Percentiles rank a stretch among this genome's conserved stretches.
phyloP scores from a whole-genome alignment of 2,329 filamentous ascomycete genomes.

The Trichocomaceae sp. region DNA sequence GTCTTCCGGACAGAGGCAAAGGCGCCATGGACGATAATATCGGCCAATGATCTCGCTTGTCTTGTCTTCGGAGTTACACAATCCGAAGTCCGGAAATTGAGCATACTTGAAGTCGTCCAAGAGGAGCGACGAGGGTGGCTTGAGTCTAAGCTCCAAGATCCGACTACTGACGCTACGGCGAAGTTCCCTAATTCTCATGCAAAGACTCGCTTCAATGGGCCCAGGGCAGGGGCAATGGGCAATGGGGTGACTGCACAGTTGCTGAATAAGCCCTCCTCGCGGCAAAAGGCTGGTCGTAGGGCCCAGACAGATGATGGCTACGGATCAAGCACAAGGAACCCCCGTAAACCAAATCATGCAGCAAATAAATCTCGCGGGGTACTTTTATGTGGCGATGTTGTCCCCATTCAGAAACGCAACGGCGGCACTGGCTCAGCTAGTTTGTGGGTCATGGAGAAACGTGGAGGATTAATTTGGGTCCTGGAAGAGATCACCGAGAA shows the following conservation, averaged over 20 bases:
- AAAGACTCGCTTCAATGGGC: conserved; percentile 32
- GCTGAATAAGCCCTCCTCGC: conserved; percentile 70
- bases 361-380: conserved; percentile 78
- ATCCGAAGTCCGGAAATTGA: conserved; percentile 87
- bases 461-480: conserved; percentile 91
- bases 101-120: conserved; percentile 90
- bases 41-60: conserved; percentile 93
- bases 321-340: conserved; percentile 40
- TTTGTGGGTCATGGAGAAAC: conserved; percentile 97
- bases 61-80: conserved; percentile 99
- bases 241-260: conserved; percentile 82
- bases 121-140: conserved; percentile 85
- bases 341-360: conserved; percentile 58
- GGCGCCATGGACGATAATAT: conserved; percentile 89
- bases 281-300: conserved; percentile 41
- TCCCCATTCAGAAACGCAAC: conserved; percentile 94
- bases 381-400: conserved; percentile 91
- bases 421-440: conserved; percentile 87
- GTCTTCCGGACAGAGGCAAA: conserved; percentile 94
- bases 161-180: conserved; percentile 46
- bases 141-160: conserved; percentile 70
- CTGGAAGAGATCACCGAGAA: conserved; percentile 97
- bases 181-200: conserved; percentile 28
- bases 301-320: conserved; percentile 55
- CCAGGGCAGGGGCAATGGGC: conserved; percentile 55